phyloP scores from a whole-genome alignment of 805 yeast genomes.

The Candida argentea region DNA sequence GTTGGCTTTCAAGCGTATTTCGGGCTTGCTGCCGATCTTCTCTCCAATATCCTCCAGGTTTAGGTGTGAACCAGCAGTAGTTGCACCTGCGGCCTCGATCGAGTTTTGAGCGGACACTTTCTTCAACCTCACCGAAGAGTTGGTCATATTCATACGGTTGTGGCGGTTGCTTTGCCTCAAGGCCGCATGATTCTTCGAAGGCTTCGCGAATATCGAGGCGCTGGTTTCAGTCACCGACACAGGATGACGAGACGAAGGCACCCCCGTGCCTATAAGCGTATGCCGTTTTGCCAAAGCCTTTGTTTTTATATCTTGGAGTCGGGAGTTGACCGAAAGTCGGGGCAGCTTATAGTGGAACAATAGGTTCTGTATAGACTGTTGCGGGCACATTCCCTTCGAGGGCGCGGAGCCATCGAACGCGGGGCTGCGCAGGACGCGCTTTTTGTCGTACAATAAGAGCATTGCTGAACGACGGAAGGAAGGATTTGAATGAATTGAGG shows the following conservation, averaged over 20 bases:
- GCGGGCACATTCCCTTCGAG: constrained; percentile 23
- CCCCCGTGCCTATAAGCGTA: neutral
- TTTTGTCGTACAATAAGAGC: constrained; percentile 33
- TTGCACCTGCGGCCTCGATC: constrained; percentile 2
- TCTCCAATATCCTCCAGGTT: neutral
- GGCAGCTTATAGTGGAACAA: constrained; percentile 30
- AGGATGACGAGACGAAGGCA: neutral
- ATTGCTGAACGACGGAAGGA: constrained; percentile 35
- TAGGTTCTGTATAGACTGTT: constrained; percentile 26
- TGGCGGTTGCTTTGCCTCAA: constrained; percentile 12
- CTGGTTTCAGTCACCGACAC: neutral
- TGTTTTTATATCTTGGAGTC: constrained; percentile 14
- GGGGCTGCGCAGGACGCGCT: constrained; percentile 23
- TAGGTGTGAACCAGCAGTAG: neutral
- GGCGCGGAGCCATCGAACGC: constrained; percentile 16
- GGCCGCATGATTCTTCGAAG: constrained; percentile 4
- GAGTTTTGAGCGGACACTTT: constrained; percentile 11
- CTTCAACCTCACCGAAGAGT: constrained; percentile 29
- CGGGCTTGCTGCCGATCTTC: neutral
- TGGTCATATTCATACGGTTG: constrained; percentile 28
- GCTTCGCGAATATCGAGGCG: neutral
- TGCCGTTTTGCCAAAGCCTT: neutral
- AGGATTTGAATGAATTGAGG: constrained; percentile 32
- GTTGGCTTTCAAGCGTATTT: neutral
- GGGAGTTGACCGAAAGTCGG: constrained; percentile 19